Base-by-base conservation (phyloP, 495 filamentous ascomycete genomes). In the Opeltia flavorubescens region DNA sequence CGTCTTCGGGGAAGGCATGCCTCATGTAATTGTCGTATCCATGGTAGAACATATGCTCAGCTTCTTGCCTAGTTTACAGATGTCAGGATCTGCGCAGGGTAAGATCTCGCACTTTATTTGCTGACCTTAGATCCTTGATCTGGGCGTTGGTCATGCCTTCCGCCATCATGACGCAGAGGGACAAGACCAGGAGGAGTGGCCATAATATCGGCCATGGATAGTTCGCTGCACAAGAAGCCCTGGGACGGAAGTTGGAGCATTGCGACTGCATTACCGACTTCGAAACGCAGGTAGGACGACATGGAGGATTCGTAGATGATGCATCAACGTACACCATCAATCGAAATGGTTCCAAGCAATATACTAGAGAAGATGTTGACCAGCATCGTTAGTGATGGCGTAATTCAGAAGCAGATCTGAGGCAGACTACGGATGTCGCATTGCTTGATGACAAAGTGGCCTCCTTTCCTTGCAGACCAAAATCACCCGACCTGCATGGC, bases 1-100 rank as follows among this genome's bases (percentile, higher is more conserved):
- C 91, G 58, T 98, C 91, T 66, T 95, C 91, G 27, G 91, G 91
- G 57, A 96, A 98, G 43, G 93, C 93, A 58, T 89, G 73, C 40
- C 76, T 68, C 74, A 95, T 84, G 67, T 98, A 98, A 59, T 88
- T 95, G 58, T 93, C 81, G 68, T 81, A 98, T 46, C 91, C 91
- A 65, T 98, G 93, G 56, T 91, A 95, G 68, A 98, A 96, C 74
- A 95, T 87, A 49, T 81, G 76, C 46, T 88, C 79, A 33, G 89
- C 87, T 61, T 94, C 86, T 57, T 76, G 77, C 51, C 77, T 79
- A 51, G n/a, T n/a, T n/a, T n/a, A n/a, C n/a, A n/a, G n/a, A n/a
- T n/a, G n/a, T n/a, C n/a, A n/a, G n/a, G n/a, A n/a, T n/a, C n/a
- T n/a, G n/a, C n/a, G n/a, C n/a, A n/a, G n/a, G n/a, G n/a, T n/a